Percentiles rank a stretch among this genome's conserved stretches.
Conservation (phyloP, 2,329 filamentous ascomycete genomes). For the Juglanconis oblonga region DNA sequence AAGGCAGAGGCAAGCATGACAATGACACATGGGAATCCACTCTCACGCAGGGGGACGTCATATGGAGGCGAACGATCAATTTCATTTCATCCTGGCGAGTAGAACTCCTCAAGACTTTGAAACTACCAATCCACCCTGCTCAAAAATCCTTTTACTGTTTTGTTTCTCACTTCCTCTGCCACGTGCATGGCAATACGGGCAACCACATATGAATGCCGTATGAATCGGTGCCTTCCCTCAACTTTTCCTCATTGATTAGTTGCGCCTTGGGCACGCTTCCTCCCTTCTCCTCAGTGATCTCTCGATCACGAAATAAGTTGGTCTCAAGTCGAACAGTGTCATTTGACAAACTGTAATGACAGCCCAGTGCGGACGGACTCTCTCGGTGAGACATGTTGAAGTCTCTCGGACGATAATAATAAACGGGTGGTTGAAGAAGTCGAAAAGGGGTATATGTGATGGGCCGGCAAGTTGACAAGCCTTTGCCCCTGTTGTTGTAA, state of each 20-base stretch:
- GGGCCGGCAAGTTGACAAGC: background rate
- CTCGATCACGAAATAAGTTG: background rate
- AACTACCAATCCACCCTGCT: slow-evolving; percentile 9
- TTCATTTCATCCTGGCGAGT: slow-evolving; percentile 20
- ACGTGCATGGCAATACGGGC: slow-evolving; percentile 10
- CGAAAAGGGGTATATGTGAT: background rate
- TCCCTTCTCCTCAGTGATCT: background rate
- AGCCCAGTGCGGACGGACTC: background rate
- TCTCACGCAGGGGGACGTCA: slow-evolving; percentile 8
- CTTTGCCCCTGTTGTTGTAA: slow-evolving; percentile 2
- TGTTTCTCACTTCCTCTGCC: slow-evolving; percentile 2
- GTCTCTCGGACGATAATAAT: slow-evolving; percentile 8
- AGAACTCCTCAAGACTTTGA: slow-evolving; percentile 14
- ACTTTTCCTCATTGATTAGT: background rate
- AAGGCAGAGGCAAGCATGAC: background rate
- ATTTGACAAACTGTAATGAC: slow-evolving; percentile 4
- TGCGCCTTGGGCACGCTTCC: background rate
- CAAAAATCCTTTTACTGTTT: slow-evolving; percentile 5
- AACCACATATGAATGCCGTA: slow-evolving; percentile 1
- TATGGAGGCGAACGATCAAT: slow-evolving; percentile 23
- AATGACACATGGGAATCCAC: slow-evolving; percentile 13
- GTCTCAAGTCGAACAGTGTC: background rate
- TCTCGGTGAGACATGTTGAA: slow-evolving; percentile 12
- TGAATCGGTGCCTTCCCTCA: background rate
- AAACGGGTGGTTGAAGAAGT: background rate